Base-by-base conservation (phyloP, 2,329 filamentous ascomycete species). In the Xylariaceae sp. region DNA sequence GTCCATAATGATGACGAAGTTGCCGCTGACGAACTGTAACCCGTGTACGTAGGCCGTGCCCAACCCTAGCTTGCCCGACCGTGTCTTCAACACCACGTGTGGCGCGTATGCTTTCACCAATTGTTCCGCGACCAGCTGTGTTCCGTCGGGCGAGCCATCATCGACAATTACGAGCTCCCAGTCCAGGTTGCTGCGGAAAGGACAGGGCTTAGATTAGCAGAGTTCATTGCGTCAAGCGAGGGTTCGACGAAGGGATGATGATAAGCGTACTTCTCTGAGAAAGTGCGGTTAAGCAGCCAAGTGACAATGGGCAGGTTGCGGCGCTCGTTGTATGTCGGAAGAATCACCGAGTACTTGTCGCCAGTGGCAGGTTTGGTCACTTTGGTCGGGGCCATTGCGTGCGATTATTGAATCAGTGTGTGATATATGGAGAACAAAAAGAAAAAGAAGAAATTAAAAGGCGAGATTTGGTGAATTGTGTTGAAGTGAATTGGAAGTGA, bases 1-100 rank as follows among this genome's bases (percentile, higher is more conserved):
- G 78, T 99, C 94, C 94, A 99, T 99, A 81, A 99, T 99, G 79
- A 99, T 89, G 70, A 99, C 89, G 70, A 85, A 97, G 81, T 95
- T 96, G 67, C 94, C 94, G 27, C 85, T 91, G 29, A 81, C 87
- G 70, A 88, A 97, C 72, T 96, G 84, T 57, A 99, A 80, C 50
- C 92, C 92, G 74, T 96, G 91, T 40, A 96, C 89, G 76, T 97
- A 97, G 47, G 92, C 92, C 2, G 92, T 96, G 64, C 92, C 92
- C 48, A 97, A 86, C n/a, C 92, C 92, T 40, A 96, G 88, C 77
- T 97, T 99, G 70, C 95, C 95, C 42, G 89, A 82, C 68, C 95
- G 91, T 29, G 90, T 83, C 75, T 94, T 88, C 62, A 99, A 86
- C 64, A 88, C 70, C 70, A 99, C 86, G 73, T 87, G 89, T 45